Evolutionary conservation across 2,329 filamentous ascomycete genomes (phyloP), one percentile per base, ranked within the genome.

Genomic region (Penicillium rolfsii): DNA sequence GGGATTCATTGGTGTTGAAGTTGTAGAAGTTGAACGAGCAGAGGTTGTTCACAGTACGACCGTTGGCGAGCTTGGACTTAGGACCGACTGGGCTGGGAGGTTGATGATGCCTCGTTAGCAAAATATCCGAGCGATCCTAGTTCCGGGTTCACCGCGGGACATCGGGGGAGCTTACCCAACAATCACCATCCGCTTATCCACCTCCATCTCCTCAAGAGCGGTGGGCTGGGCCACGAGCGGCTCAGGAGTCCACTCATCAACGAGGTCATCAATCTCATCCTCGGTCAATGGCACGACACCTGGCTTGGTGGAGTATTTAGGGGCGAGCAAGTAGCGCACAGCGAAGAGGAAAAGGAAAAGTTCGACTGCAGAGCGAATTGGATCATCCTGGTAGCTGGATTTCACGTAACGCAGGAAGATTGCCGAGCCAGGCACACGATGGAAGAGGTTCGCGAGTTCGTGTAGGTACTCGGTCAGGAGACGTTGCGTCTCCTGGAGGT

Each of bases 11-110:
- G 56, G 87, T 87, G 66, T 96, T 91, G 77, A 99, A 93, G 80
- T 99, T 98, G 83, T 96, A 98, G 78, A 95, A 97, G 77, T 99
- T 99, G 80, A 93, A 95, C 1, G 91, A 96, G 40, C 92, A 94
- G 65, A 99, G 88, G 75, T 99, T 99, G 59, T 86, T 92, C 26
- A 97, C 95, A 19, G 91, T 96, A 67, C 91, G 90, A 70, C 95
- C 95, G 76, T 89, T 97, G 52, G 88, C 83, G 58, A 99, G 86
- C 77, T 95, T 97, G 53, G 90, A 89, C 76, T 95, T 96, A 50
- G 95, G 93, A 9, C 92, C 93, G 1, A 93, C 93, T 5, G 94
- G 90, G 53, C 92, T 96, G 72, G 9, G 52, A 61, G 57, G 40
- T 30, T n/a, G 40, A 53, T 53, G 45, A 63, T 52, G 38, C 60